Evolutionary conservation across 371 early-diverging fungal species (phyloP), one percentile per base, ranked within the genome.

Genomic region (Mucor piriformis): DNA sequence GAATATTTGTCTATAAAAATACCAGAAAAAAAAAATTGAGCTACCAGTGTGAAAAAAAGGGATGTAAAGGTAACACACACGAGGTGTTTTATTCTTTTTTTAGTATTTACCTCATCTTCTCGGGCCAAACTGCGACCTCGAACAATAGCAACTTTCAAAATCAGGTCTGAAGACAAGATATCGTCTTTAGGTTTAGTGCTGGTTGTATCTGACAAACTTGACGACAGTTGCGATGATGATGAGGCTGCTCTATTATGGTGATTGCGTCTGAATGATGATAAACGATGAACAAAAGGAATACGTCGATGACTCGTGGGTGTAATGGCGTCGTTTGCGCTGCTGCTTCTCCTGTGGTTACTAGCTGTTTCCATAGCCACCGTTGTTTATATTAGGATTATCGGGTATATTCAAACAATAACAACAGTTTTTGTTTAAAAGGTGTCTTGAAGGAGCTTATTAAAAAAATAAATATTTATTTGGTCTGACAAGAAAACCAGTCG

Each of bases 121-220:
- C 54, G 47, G 29, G 57, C 43, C 42, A 76, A 64, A 49, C 59
- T 62, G 5, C 73, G 66, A 25, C 59, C 76, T 51, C 68, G 54
- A 35, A 69, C 56, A 18, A 76, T 63, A 35, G 61, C 54, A 1
- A 76, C 61, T 42, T 68, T 73, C 21, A 76, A 47, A 2, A 66
- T 57, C n/a, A 73, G 56, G 27, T 60, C 59, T 15, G 67, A 43
- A 11, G 60, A 55, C 24, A 63, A 34, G 6, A 47, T 51, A 11
- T 59, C 38, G 8, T 57, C 50, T 33, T 57, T 48, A 11, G 23
- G 38, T 32, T 47, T 56, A 12, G 29, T 11, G 10, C 11, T 18
- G 18, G 38, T 54, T 40, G 37, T 57, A 20, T 49, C 58, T 8
- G 40, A 25, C 25, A 50, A 5, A n/a, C 23, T 33, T 33, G 46